Base-by-base conservation (phyloP, 306 rosid species). In the Malus sieversii region DNA sequence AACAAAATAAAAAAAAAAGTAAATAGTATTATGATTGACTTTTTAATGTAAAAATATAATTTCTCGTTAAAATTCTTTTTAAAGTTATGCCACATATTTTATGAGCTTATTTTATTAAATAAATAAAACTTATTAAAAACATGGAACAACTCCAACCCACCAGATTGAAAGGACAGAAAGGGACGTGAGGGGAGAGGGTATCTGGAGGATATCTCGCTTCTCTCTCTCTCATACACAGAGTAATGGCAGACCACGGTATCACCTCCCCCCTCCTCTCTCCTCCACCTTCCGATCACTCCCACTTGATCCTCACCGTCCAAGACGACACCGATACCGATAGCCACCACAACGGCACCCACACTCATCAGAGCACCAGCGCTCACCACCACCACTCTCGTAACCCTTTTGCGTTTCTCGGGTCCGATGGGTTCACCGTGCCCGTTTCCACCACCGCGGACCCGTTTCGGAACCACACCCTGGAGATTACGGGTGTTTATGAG, bases 401-500 rank as follows among this genome's bases (percentile, higher is more conserved):
- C 77, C 93, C 97, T 0, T 96, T 82, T 66, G 76, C 40, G 6
- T 73, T 85, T 33, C 75, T 95, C 4, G 96, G 98, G 19, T 86
- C 84, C 48, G 81, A 72, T 5, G 84, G 86, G 72, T 80, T 89
- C 70, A 35, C 71, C 32, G 88, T 92, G 27, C 90, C 97, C 42
- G 78, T 64, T 15, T 71, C 87, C 22, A 16, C 77, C 25, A 86
- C 93, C 18, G 68, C 90, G 29, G 88, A 96, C 86, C 99, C 99
- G 19, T 96, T 92, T 83, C 85, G 82, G 40, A 96, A 90, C 78
- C 18, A 38, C 19, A 89, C 96, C 73, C 75, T 79, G 22, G n/a
- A 32, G 64, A 69, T 96, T 14, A 75, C 14, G 0, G 98, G 99
- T 6, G 19, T 81, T 18, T 96, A 96, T 46, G 99, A 96, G 90